Conservation (phyloP, 2,329 filamentous ascomycete species). For the Ilyonectria mors-panacis region DNA sequence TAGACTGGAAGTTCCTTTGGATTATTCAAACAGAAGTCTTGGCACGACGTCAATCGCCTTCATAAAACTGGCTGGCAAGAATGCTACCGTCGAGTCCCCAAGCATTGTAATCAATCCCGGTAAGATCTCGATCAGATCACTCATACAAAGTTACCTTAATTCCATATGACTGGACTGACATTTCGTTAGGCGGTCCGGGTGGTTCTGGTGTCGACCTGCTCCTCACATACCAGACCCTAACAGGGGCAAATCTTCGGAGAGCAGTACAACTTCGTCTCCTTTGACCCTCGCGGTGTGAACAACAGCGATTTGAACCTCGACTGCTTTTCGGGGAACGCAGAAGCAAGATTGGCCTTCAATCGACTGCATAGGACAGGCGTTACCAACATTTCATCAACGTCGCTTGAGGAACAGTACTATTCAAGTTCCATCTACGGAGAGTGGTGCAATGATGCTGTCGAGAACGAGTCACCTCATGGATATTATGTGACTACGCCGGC, state of each 20-base stretch:
- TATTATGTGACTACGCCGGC: constrained; percentile 53
- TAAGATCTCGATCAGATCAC: constrained; percentile 32
- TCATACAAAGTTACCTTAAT: constrained; percentile 6
- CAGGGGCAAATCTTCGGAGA: constrained; percentile 52
- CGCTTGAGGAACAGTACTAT: constrained; percentile 50
- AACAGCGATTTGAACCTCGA: constrained; percentile 50
- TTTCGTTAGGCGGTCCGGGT: constrained; percentile 53
- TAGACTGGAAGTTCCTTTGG: constrained; percentile 49
- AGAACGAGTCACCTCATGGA: constrained; percentile 44
- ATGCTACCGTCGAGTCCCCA: constrained; percentile 47
- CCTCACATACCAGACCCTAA: constrained; percentile 28
- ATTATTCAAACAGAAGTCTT: constrained; percentile 47
- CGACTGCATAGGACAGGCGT: constrained; percentile 45
- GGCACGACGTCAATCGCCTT: constrained; percentile 50
- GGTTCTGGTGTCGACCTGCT: constrained; percentile 48
- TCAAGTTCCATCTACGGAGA: constrained; percentile 51
- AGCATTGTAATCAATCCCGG: constrained; percentile 49
- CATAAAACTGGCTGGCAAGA: constrained; percentile 49
- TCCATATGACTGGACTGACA: constrained; percentile 32
- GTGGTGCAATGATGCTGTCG: constrained; percentile 51
- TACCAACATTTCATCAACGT: constrained; percentile 48
- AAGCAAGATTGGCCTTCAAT: constrained; percentile 48
- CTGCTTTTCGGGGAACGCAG: constrained; percentile 49
- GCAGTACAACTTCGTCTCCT: constrained; percentile 59
- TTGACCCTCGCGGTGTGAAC: constrained; percentile 59